Evolutionary conservation across 345 rosid genomes (phyloP), one percentile per base, ranked within the genome.

Genomic region (Alliaria petiolata): DNA sequence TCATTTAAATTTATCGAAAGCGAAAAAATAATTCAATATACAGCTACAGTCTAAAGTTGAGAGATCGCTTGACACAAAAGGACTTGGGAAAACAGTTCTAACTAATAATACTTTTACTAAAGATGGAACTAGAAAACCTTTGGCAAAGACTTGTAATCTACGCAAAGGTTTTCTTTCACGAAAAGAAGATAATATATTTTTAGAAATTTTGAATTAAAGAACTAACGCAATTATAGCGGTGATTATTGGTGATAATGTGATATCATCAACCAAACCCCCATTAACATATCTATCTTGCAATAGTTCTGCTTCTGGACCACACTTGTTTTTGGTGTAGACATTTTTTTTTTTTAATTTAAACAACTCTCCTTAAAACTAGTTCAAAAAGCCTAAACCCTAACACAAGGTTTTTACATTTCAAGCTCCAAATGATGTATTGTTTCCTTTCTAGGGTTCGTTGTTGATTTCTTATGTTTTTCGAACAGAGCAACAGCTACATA

Each of bases 201-300:
- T n/a, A n/a, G n/a, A n/a, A n/a, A n/a, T n/a, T n/a, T n/a, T n/a
- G n/a, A n/a, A n/a, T n/a, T n/a, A n/a, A n/a, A n/a, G n/a, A 62
- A 51, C 53, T 7, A 50, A 71, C 62, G 62, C 75, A 71, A 19
- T 31, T 40, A 71, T 61, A 31, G 28, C 1, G 26, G 34, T 61
- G 14, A 22, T 42, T 20, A 51, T 51, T 71, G 68, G 69, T 71
- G 45, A 26, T 51, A 22, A 31, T 8, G n/a, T 31, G 8, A n/a
- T n/a, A n/a, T 40, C 44, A 61, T 61, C 43, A 40, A 50, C 61
- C 43, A 60, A n/a, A n/a, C n/a, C 50, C 42, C 43, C 60, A 60
- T 60, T 69, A n/a, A 45, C 11, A 20, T 55, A 15, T 25, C 47
- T 55, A 44, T 39, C 8, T 52, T 22, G 57, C 22, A 19, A 20